These are phyloP conservation scores for Dipteronia dyeriana DNA, from an alignment of 345 rosid genomes.

Conservation along the genomic window DNA sequence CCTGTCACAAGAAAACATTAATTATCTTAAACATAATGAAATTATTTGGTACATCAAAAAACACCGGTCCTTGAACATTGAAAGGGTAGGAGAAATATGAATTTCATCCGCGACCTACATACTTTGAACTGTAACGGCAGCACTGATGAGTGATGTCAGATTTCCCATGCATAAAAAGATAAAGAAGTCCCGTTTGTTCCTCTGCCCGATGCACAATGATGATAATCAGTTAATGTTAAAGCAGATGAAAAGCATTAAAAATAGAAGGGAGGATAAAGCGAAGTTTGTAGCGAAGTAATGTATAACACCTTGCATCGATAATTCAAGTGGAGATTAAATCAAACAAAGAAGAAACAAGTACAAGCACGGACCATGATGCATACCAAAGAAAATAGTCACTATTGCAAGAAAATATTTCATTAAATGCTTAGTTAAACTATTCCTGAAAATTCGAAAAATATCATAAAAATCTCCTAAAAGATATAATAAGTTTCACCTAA, in stretches of 20 bases:
- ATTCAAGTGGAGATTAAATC: background rate
- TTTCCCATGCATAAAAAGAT: constrained; percentile 70
- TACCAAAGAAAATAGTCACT: background rate
- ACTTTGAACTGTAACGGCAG: constrained; percentile 71
- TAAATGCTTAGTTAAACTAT: background rate
- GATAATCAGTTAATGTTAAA: background rate
- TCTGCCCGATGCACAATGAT: constrained; percentile 45
- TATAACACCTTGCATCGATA: background rate
- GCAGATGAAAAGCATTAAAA: background rate
- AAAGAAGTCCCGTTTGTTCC: constrained; percentile 89
- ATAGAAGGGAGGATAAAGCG: constrained; percentile 2
- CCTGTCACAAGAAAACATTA: constrained; percentile 48
- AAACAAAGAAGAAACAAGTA: background rate
- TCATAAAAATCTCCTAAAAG: background rate
- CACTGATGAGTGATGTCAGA: constrained; percentile 52
- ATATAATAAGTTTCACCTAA: background rate
- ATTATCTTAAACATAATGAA: background rate
- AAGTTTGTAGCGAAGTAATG: background rate
- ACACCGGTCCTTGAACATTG: background rate
- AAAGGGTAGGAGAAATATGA: constrained; percentile 1
- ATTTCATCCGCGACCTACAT: constrained; percentile 25
- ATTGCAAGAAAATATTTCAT: background rate
- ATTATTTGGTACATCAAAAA: constrained; percentile 4
- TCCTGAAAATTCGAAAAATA: background rate
- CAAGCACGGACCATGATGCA: background rate